A percentile compares a stretch with the other conserved stretches of the same genome.
These are phyloP conservation scores for Debaryomyces sp. DNA, from an alignment of 1,139 yeast genomes.

Conservation along the genomic window DNA sequence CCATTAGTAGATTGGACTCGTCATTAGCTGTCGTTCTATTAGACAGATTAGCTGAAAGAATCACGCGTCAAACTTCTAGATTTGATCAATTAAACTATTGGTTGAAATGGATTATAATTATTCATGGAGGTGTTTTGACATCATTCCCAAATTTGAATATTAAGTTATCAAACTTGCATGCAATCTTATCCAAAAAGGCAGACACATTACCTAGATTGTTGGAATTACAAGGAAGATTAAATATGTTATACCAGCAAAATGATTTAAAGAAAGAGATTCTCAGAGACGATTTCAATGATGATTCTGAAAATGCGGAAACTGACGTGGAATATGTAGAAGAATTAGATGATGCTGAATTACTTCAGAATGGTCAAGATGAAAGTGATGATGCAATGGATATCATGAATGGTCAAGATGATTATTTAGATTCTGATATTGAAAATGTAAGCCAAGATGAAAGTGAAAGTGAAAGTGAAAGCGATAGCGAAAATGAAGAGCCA, in stretches of 20 bases:
- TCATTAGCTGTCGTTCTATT: slow-evolving; percentile 71
- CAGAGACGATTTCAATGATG: slow-evolving; percentile 22
- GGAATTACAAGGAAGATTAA: slow-evolving; percentile 81
- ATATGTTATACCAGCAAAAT: slow-evolving; percentile 69
- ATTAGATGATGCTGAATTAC: slow-evolving; percentile 37
- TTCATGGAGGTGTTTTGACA: slow-evolving; percentile 81
- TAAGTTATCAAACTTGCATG: slow-evolving; percentile 74
- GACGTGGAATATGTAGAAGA: slow-evolving; percentile 48
- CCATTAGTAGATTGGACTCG: slow-evolving; percentile 72
- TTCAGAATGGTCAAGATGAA: slow-evolving; percentile 30
- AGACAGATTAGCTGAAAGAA: slow-evolving; percentile 83
- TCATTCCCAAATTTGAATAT: slow-evolving; percentile 69
- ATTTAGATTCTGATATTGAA: slow-evolving; percentile 8
- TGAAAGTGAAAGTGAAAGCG: neutral
- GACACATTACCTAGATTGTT: slow-evolving; percentile 75
- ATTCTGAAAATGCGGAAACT: slow-evolving; percentile 30
- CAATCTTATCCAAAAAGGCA: slow-evolving; percentile 75
- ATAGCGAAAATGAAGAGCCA: slow-evolving; percentile 3
- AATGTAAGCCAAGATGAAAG: slow-evolving; percentile 4
- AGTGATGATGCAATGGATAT: slow-evolving; percentile 12
- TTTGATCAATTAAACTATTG: slow-evolving; percentile 81
- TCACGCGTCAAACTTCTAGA: slow-evolving; percentile 63
- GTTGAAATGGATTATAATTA: slow-evolving; percentile 91
- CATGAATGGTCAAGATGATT: slow-evolving; percentile 6
- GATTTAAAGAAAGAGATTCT: slow-evolving; percentile 63